A percentile compares a stretch with the other conserved stretches of the same genome.
Evolutionary conservation across 371 early-diverging fungal genomes (phyloP).

Genomic region (Capillidium rhysosporum): DNA sequence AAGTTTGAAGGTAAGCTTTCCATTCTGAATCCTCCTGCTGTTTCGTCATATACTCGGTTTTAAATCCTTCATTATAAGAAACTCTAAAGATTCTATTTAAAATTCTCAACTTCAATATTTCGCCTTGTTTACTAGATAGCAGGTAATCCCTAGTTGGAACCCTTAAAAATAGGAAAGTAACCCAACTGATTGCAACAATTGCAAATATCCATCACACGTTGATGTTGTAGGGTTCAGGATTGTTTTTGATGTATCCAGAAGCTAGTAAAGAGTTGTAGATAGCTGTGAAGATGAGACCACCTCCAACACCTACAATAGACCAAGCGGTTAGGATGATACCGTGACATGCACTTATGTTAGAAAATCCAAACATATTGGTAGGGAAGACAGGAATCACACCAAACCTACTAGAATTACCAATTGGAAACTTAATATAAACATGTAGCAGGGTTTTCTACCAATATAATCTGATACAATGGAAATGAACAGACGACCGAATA

Average conservation of each 20-base stretch:
- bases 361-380: constrained; percentile 39
- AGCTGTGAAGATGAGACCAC: constrained; percentile 35
- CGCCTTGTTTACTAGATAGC: constrained; percentile 11
- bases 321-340: constrained; percentile 34
- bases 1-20: constrained; percentile 8
- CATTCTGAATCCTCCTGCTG: constrained; percentile 13
- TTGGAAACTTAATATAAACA: constrained; percentile 26
- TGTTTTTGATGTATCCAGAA: constrained; percentile 7
- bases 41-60: constrained; percentile 9
- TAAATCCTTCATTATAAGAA: constrained; percentile 5
- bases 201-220: constrained; percentile 16
- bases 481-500: constrained; percentile 30
- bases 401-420: constrained; percentile 29
- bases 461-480: constrained; percentile 28
- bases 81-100: constrained; percentile 12
- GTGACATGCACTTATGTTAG: constrained; percentile 37
- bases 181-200: constrained; percentile 10
- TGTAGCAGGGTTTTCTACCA: constrained; percentile 31
- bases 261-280: constrained; percentile 20
- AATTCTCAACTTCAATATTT: constrained; percentile 12
- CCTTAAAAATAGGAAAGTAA: constrained; percentile 12
- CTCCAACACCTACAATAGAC: constrained; percentile 37
- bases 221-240: constrained; percentile 8
- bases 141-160: constrained; percentile 13
- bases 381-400: constrained; percentile 46